phyloP scores from a whole-genome alignment of 371 early-diverging fungal genomes.

The Entomophthora muscae region DNA sequence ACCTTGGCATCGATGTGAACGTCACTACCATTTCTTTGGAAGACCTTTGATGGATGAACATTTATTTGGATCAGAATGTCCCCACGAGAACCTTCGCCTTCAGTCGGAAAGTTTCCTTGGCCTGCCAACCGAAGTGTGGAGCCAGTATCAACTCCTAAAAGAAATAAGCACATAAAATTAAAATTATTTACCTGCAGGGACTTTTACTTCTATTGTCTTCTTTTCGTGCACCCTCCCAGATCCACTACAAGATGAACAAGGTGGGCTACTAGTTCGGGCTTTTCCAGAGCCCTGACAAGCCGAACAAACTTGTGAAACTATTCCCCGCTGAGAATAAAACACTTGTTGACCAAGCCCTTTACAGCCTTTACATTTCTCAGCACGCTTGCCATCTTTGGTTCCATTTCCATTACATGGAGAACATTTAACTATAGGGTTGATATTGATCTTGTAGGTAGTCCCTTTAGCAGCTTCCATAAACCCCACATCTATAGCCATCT shows the following conservation, averaged over 20 bases:
- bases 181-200: conserved; percentile 58
- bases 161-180: conserved; percentile 8
- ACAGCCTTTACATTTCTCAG: conserved; percentile 49
- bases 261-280: conserved; percentile 35
- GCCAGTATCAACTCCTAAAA: conserved; percentile 44
- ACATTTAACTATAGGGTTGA: conserved; percentile 46
- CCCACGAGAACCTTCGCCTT: conserved; percentile 49
- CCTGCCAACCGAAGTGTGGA: conserved; percentile 52
- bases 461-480: conserved; percentile 89
- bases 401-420: conserved; percentile 63
- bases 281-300: conserved; percentile 72
- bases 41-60: conserved; percentile 47
- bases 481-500: conserved; percentile 31
- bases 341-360: conserved; percentile 69
- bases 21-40: conserved; percentile 60
- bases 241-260: conserved; percentile 65
- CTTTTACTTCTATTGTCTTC: conserved; percentile 46
- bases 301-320: conserved; percentile 38
- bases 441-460: conserved; percentile 32
- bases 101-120: conserved; percentile 73
- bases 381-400: conserved; percentile 47
- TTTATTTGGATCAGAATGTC: conserved; percentile 62
- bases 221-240: conserved; percentile 50
- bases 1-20: conserved; percentile 48
- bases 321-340: conserved; percentile 27